Conservation (phyloP, 129 eudicot species). For the Arctium minus region DNA sequence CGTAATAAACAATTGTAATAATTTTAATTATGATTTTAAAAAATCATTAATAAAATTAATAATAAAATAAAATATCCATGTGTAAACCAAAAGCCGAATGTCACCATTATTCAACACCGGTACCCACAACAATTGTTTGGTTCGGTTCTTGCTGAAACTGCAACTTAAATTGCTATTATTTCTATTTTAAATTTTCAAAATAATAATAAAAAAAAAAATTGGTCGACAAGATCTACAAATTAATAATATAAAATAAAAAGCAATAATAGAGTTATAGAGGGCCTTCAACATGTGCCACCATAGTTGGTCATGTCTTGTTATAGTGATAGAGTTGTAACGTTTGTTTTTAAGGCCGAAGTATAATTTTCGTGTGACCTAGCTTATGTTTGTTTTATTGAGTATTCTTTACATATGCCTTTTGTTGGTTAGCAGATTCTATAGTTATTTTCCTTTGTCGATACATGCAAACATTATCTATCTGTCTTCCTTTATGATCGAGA, state of each 20-base stretch:
- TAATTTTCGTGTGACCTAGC: background rate
- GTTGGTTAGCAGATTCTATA: background rate
- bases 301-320: conserved; percentile 1
- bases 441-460: background rate
- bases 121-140: background rate
- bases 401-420: background rate
- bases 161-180: background rate
- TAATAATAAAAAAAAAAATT: too few species aligned
- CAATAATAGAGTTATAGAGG: background rate
- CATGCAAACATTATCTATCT: too few species aligned
- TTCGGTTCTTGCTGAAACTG: background rate
- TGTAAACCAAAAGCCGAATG: conserved; percentile 9
- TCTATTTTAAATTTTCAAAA: too few species aligned
- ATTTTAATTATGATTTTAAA: too few species aligned
- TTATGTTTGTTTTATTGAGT: background rate
- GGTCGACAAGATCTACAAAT: background rate
- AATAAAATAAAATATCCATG: background rate
- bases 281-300: conserved; percentile 16
- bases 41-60: background rate
- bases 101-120: background rate
- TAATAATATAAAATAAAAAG: background rate
- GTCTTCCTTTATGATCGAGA: background rate
- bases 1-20: too few species aligned
- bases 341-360: background rate
- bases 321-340: background rate